Conservation (phyloP, 2,329 filamentous ascomycete genomes). For the Akanthomyces dipterigenus region DNA sequence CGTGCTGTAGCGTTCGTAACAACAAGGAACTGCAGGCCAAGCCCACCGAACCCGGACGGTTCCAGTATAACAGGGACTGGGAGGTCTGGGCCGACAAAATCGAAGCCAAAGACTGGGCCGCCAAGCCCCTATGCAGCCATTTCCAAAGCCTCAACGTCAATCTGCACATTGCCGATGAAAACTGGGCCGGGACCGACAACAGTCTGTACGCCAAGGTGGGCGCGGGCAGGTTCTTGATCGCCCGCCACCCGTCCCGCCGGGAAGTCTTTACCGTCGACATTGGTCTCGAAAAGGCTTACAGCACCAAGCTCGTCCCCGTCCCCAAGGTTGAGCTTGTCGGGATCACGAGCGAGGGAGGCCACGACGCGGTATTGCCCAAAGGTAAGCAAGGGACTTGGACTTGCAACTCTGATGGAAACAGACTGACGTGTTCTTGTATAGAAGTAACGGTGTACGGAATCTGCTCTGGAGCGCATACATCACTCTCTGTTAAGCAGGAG, state of each 20-base stretch:
- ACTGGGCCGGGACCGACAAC: not conserved
- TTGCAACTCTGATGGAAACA: not conserved
- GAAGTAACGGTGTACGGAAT: not conserved
- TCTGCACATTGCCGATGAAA: not conserved
- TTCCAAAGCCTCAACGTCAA: not conserved
- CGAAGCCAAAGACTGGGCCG: not conserved
- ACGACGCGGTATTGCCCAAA: not conserved
- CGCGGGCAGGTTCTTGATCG: not conserved
- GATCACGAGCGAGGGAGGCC: not conserved
- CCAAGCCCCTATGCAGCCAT: not conserved
- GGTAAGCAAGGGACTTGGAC: not conserved
- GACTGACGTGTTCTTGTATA: not conserved
- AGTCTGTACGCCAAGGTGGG: not conserved
- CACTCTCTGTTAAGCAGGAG: not conserved
- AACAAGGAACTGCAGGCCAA: not conserved
- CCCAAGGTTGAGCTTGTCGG: conserved; percentile 68
- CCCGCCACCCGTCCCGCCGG: not conserved
- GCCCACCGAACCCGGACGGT: not conserved
- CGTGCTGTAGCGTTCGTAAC: too few relatives aligned
- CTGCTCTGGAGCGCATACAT: not conserved
- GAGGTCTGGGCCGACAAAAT: not conserved
- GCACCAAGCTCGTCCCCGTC: conserved; percentile 78
- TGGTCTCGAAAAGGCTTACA: conserved; percentile 71
- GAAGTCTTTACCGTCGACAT: conserved; percentile 38
- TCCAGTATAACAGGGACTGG: not conserved